Percentiles rank a stretch among this genome's conserved stretches.
Evolutionary conservation across 73 alveolate species (phyloP).

Genomic region (Diophrys sp.): DNA sequence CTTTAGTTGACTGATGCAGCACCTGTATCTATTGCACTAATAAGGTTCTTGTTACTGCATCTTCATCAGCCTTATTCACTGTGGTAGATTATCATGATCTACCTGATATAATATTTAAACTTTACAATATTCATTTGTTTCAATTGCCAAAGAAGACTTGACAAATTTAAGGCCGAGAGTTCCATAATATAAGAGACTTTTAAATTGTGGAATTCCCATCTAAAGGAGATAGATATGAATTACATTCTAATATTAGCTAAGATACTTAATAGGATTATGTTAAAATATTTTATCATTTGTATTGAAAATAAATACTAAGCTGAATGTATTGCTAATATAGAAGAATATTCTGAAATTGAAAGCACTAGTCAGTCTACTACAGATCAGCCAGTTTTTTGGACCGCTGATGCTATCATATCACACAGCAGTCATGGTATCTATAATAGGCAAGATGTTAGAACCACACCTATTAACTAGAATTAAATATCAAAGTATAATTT

Average conservation of each 20-base stretch:
- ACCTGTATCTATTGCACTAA: no score
- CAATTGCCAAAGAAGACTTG: no score
- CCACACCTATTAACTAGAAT: not conserved
- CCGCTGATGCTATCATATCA: not conserved
- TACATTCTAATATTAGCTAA: not conserved
- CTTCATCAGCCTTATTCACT: no score
- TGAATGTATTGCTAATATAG: conserved; percentile 26
- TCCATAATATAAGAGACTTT: no score
- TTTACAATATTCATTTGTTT: no score
- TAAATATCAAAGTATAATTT: not conserved
- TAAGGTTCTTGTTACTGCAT: no score
- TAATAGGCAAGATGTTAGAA: not conserved
- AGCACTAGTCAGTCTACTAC: not conserved
- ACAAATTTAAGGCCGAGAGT: no score
- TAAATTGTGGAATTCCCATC: not conserved
- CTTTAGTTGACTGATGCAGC: no score
- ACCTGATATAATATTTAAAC: no score
- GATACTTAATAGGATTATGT: conserved; percentile 31
- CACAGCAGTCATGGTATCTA: not conserved
- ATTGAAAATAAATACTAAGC: conserved; percentile 28
- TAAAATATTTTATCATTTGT: conserved; percentile 32
- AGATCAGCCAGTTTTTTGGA: not conserved
- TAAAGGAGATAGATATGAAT: not conserved
- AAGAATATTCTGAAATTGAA: not conserved
- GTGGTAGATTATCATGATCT: no score